Evolutionary conservation across 2,329 filamentous ascomycete genomes (phyloP), one percentile per base, ranked within the genome.

Genomic region (Biscogniauxia sp.): DNA sequence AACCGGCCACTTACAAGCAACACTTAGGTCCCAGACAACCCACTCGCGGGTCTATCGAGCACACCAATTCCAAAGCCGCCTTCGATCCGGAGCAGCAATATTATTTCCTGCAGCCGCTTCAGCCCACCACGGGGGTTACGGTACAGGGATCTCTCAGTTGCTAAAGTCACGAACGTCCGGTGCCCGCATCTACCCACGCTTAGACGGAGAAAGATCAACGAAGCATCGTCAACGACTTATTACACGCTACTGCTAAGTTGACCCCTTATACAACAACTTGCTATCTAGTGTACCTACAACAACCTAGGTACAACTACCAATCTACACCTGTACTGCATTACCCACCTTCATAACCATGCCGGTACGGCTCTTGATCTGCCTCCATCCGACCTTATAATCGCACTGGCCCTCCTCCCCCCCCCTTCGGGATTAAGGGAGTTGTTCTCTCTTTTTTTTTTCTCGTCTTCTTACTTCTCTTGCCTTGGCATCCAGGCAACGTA

Each of bases 401-500:
- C 51, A 58, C 58, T 58, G 53, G 55, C 50, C 56, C 60, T 59
- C 28, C 28, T 13, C 28, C 28, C 28, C 11, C 28, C 6, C 28
- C 62, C 60, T 56, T 59, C 41, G 56, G 37, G 51, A 37, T 53
- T 23, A 51, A 41, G 50, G 53, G 59, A 57, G 28, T 13, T n/a
- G n/a, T n/a, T n/a, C n/a, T n/a, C 28, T 32, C 6, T 7, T 32
- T 32, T 32, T 32, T 45, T 50, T 26, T 59, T 50, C 57, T 60
- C 49, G 51, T 57, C 37, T 54, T 59, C 51, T 58, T 60, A 51
- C 59, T 32, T 32, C 61, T 54, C 57, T 60, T 62, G 61, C 61
- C 65, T 67, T 67, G 65, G 65, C 65, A 64, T 58, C 52, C 58
- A 63, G 61, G 65, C 60, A 63, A 59, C 54, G 52, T 60, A 64